Conservation (phyloP, 768 basidiomycete species). For the Termitomyces sp. region DNA sequence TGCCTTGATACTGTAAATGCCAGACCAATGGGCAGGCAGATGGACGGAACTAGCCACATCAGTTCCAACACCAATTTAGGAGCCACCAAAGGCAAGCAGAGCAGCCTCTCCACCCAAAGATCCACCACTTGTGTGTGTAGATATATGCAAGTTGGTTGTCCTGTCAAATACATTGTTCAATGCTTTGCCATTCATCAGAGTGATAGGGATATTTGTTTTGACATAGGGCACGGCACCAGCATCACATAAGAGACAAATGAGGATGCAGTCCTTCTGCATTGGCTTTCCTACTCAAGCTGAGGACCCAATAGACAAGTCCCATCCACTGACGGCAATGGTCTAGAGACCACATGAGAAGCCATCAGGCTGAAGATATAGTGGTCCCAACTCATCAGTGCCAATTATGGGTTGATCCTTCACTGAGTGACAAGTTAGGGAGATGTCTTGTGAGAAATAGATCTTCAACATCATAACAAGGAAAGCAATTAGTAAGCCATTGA, state of each 20-base stretch:
- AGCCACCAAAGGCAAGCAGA: conserved; percentile 54
- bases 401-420: too few species aligned
- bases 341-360: conserved; percentile 11
- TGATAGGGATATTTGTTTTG: too few species aligned
- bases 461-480: not conserved
- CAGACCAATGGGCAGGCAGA: too few species aligned
- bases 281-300: conserved; percentile 41
- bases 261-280: too few species aligned
- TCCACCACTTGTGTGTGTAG: conserved; percentile 48
- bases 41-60: conserved; percentile 68
- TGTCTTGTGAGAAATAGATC: too few species aligned
- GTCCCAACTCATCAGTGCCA: too few species aligned
- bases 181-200: conserved; percentile 54
- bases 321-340: conserved; percentile 48
- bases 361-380: too few species aligned
- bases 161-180: conserved; percentile 53
- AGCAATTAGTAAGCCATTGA: not conserved
- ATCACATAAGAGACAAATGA: too few species aligned
- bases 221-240: too few species aligned
- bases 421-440: too few species aligned
- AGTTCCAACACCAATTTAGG: conserved; percentile 58
- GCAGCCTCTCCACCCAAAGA: too few species aligned
- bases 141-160: conserved; percentile 52
- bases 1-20: conserved; percentile 52
- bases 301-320: conserved; percentile 56